Conservation (phyloP, 179 eudicot genomes). For the Silene coronaria region DNA sequence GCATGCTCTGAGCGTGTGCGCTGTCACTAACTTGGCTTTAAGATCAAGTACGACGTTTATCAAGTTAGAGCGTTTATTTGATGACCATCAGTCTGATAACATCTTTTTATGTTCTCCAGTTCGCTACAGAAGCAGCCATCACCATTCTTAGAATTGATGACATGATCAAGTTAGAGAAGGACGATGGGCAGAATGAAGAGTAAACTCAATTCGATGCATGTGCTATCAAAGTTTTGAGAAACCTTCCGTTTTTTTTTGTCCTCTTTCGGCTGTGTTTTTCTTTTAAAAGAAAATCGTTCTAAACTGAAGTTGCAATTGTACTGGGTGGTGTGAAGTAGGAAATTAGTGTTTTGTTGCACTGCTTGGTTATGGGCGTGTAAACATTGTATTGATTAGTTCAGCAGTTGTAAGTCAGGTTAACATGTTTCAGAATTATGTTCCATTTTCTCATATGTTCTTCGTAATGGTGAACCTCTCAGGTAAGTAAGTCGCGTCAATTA, state of each 20-base stretch:
- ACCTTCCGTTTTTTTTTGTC: background rate
- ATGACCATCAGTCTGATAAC: background rate
- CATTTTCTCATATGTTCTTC: too few species aligned
- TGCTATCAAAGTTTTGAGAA: conserved; percentile 18
- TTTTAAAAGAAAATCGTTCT: background rate
- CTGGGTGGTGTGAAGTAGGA: conserved; percentile 10
- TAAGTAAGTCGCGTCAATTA: too few species aligned
- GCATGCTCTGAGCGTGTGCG: too few species aligned
- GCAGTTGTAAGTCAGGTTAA: too few species aligned
- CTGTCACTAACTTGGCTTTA: too few species aligned
- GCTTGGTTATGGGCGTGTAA: background rate
- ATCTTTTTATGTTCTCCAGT: conserved; percentile 37
- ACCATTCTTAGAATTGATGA: conserved; percentile 92
- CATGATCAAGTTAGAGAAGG: conserved; percentile 88
- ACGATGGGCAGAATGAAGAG: conserved; percentile 67
- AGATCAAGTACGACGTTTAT: background rate
- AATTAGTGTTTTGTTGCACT: background rate
- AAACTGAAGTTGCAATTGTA: background rate
- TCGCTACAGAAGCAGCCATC: conserved; percentile 98
- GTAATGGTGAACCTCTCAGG: too few species aligned
- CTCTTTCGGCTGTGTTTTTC: background rate
- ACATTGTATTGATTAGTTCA: background rate
- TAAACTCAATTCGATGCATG: conserved; percentile 12
- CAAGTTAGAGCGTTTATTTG: background rate
- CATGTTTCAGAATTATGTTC: too few species aligned